Conservation (phyloP, 768 basidiomycete genomes). For the Boletus bicolor region DNA sequence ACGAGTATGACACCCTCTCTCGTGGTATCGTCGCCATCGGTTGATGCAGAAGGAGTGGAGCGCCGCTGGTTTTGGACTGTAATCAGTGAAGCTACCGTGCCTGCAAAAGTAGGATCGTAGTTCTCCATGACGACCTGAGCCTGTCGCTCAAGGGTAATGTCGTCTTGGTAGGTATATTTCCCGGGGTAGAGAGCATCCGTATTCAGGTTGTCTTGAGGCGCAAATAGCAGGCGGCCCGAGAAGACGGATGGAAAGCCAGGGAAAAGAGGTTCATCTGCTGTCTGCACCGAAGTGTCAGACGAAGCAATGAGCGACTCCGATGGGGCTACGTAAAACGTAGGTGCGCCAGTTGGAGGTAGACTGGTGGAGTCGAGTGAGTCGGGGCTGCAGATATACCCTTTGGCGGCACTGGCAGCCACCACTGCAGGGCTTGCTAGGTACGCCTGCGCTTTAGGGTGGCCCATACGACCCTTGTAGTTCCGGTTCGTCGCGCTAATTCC, state of each 20-base stretch:
- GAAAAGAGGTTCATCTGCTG: conserved; percentile 60
- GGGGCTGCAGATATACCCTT: conserved; percentile 87
- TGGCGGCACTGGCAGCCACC: conserved; percentile 92
- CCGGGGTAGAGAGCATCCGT: conserved; percentile 99
- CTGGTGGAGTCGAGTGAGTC: conserved; percentile 53
- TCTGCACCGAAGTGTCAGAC: conserved; percentile 23
- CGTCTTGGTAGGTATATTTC: conserved; percentile 99
- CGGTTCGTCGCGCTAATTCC: conserved; percentile 98
- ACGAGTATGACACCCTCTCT: conserved; percentile 76
- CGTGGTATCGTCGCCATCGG: conserved; percentile 18
- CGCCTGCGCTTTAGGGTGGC: conserved; percentile 89
- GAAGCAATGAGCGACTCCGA: conserved; percentile 30
- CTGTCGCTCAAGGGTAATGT: conserved; percentile 92
- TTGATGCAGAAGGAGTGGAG: conserved; percentile 16
- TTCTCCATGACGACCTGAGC: conserved; percentile 99
- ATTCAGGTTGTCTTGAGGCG: conserved; percentile 95
- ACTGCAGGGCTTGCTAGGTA: conserved; percentile 97
- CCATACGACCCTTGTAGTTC: conserved; percentile 99
- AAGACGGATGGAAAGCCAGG: conserved; percentile 83
- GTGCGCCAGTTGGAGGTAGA: conserved; percentile 50
- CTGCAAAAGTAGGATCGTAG: conserved; percentile 88
- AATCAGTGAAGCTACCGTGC: conserved; percentile 55
- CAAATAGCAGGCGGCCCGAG: conserved; percentile 82
- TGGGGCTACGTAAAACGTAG: conserved; percentile 53
- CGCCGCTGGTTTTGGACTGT: conserved; percentile 18